Percentiles rank a stretch among this genome's conserved stretches.
Evolutionary conservation across 495 filamentous ascomycete genomes (phyloP).

Genomic region (Xanthoparmelia taractica): DNA sequence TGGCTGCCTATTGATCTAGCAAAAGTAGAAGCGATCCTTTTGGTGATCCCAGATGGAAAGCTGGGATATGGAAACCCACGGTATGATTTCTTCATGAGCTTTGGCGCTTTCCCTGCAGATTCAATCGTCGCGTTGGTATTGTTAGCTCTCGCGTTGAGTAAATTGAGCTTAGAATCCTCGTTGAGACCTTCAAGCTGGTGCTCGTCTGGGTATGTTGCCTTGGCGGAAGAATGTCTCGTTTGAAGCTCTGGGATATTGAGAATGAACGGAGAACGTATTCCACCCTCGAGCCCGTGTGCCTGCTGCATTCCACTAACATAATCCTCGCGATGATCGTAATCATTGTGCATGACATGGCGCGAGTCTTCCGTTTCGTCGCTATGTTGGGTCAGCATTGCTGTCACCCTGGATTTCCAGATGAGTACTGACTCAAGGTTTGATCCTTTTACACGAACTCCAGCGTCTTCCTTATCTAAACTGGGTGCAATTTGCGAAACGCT

Average conservation of each 20-base stretch:
- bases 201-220: constrained; percentile 23
- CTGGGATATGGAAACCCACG: constrained; percentile 69
- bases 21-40: constrained; percentile 66
- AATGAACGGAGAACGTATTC: constrained; percentile 13
- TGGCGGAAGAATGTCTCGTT: background rate
- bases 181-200: constrained; percentile 1
- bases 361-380: constrained; percentile 44
- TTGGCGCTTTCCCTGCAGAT: constrained; percentile 33
- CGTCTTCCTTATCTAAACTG: constrained; percentile 37
- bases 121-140: background rate
- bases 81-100: constrained; percentile 56
- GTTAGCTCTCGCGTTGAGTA: background rate
- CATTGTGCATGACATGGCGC: constrained; percentile 38
- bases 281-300: background rate
- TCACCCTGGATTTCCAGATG: background rate
- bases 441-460: constrained; percentile 33
- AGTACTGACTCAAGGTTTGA: constrained; percentile 22
- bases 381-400: constrained; percentile 28
- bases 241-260: constrained; percentile 13
- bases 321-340: background rate
- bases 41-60: constrained; percentile 61
- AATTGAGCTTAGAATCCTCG: background rate
- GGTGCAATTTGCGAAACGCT: constrained; percentile 1
- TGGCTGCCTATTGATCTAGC: constrained; percentile 50
- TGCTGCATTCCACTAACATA: background rate